phyloP scores from a whole-genome alignment of 257 asterid genomes.

The Solanum phureja region DNA sequence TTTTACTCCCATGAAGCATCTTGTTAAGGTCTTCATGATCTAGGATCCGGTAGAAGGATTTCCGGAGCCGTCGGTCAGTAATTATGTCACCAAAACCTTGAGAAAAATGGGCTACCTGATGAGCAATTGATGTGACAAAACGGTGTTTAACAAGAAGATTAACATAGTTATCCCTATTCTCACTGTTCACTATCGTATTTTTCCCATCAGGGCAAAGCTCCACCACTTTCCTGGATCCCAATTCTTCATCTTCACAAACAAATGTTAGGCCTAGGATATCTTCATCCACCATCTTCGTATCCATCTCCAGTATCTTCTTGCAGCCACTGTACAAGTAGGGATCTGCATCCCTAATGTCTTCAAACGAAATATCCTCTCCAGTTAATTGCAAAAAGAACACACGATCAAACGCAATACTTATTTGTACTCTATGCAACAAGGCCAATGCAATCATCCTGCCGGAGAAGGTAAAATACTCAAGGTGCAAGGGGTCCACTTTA shows the following conservation, averaged over 20 bases:
- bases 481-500: constrained; percentile 82
- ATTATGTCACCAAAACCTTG: constrained; percentile 58
- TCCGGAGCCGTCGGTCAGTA: constrained; percentile 17
- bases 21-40: constrained; percentile 64
- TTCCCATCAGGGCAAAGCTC: neutral
- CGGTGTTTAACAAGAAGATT: constrained; percentile 18
- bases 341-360: neutral
- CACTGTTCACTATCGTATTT: neutral
- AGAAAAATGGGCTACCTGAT: constrained; percentile 55
- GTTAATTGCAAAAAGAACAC: neutral
- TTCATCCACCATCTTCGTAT: neutral
- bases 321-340: neutral
- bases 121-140: constrained; percentile 50
- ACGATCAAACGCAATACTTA: neutral
- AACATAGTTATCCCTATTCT: neutral
- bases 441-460: neutral
- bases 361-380: neutral
- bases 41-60: constrained; percentile 53
- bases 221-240: neutral
- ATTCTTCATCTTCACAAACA: neutral
- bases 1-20: constrained; percentile 84
- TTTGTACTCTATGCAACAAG: neutral
- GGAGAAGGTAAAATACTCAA: constrained; percentile 43
- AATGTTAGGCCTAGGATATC: neutral
- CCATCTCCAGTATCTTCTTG: neutral